A percentile compares a stretch with the other conserved stretches of the same genome.
phyloP scores from a whole-genome alignment of 2,329 filamentous ascomycete genomes.

The Fusarium denticulatum region DNA sequence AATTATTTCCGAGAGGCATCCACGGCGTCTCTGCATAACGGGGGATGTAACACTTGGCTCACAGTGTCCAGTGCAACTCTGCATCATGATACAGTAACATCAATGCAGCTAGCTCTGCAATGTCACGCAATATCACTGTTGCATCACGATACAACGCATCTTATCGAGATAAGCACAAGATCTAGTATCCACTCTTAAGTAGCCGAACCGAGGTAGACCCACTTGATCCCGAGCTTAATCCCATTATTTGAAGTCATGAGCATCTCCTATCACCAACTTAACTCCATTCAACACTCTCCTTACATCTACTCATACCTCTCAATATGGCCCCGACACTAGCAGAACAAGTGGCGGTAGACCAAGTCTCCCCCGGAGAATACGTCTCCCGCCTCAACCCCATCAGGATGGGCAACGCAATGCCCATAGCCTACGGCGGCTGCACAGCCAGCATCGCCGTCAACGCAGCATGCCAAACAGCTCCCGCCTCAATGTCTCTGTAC shows the following conservation, averaged over 20 bases:
- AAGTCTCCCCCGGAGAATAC: constrained; percentile 33
- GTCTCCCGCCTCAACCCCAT: constrained; percentile 43
- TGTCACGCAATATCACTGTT: neutral
- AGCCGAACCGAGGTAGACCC: constrained; percentile 17
- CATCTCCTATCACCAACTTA: neutral
- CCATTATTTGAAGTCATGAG: neutral
- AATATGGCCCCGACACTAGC: constrained; percentile 25
- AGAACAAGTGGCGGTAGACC: constrained; percentile 39
- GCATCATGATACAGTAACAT: neutral
- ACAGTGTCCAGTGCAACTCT: neutral
- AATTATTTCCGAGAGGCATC: too few species aligned
- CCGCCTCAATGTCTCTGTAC: constrained; percentile 53
- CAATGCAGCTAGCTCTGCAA: neutral
- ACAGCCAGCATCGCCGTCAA: constrained; percentile 53
- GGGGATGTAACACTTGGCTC: neutral
- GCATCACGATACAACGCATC: neutral
- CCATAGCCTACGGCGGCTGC: constrained; percentile 58
- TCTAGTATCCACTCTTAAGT: neutral
- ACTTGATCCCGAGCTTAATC: constrained; percentile 1
- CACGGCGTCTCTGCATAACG: accelerated
- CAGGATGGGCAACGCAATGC: constrained; percentile 46
- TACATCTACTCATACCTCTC: neutral
- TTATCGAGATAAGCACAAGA: neutral
- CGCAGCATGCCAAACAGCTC: constrained; percentile 53
- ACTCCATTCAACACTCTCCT: neutral